Evolutionary conservation across 78 protist genomes (phyloP), one percentile per base, ranked within the genome.

Genomic region (Goniomonas avonlea): DNA sequence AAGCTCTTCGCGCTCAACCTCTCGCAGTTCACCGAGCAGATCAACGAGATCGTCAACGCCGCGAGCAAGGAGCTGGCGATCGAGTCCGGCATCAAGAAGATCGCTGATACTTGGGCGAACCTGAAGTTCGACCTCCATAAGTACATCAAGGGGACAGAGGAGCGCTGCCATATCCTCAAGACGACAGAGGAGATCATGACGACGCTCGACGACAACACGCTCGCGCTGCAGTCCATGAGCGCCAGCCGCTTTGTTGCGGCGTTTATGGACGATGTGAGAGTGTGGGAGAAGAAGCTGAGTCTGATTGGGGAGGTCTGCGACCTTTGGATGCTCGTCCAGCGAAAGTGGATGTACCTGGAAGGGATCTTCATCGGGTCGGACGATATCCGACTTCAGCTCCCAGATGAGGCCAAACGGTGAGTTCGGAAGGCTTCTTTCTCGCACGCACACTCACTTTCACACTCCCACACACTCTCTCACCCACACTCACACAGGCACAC

Each of bases 341-440:
- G 75, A 47, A 87, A 90, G 86, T 94, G 98, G 98, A 80, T 88
- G 76, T 94, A 94, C 55, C 89, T 94, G 39, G 98, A 94, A 80
- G 69, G 78, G 23, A 94, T 94, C 59, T 94, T 92, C 48, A 20
- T 86, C 17, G 93, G 88, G 21, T 58, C 86, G n/a, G 95, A 90
- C 29, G 95, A 94, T 77, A 94, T 94, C 60, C 90, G 91, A n/a
- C 61, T 53, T 48, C 94, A 91, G 88, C 85, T 95, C 71, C 96
- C 96, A 15, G 85, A 87, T 47, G 95, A 90, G 85, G 89, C 98
- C 5, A 79, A 91, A 56, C 21, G 17, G n/a, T n/a, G n/a, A n/a
- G n/a, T n/a, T n/a, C n/a, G n/a, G n/a, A n/a, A n/a, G n/a, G n/a
- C n/a, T n/a, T n/a, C n/a, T n/a, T n/a, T n/a, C n/a, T n/a, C n/a